Percentiles rank a stretch among this genome's conserved stretches.
These are phyloP conservation scores for Cladophialophora bantiana DNA, from an alignment of 2,329 filamentous ascomycete genomes.

Conservation along the genomic window DNA sequence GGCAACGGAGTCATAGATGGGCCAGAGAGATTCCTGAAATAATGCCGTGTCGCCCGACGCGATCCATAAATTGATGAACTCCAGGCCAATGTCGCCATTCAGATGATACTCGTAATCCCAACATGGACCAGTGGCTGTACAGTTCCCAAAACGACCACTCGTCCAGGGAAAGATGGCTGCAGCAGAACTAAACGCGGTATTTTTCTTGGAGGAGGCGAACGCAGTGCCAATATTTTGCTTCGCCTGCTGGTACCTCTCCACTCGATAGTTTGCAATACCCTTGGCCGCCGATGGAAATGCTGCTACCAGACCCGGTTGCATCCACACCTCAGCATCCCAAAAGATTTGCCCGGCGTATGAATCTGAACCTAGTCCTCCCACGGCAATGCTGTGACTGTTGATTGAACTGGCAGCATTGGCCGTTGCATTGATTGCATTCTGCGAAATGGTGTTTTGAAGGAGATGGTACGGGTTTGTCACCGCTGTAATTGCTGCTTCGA, in stretches of 20 bases:
- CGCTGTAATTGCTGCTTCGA: constrained; percentile 59
- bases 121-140: constrained; percentile 68
- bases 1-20: constrained; percentile 70
- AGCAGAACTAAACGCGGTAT: constrained; percentile 62
- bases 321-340: constrained; percentile 73
- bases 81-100: constrained; percentile 72
- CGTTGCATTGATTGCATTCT: constrained; percentile 58
- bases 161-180: constrained; percentile 74
- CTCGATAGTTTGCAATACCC: constrained; percentile 70
- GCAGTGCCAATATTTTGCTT: constrained; percentile 64
- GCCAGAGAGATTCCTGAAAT: constrained; percentile 64
- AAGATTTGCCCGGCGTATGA: constrained; percentile 72
- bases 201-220: constrained; percentile 65
- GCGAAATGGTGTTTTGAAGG: constrained; percentile 58
- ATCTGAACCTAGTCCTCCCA: constrained; percentile 72
- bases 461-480: constrained; percentile 58
- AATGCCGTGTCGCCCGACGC: constrained; percentile 64
- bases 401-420: constrained; percentile 56
- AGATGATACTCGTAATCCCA: constrained; percentile 77
- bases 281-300: constrained; percentile 68
- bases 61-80: constrained; percentile 67
- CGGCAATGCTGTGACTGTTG: constrained; percentile 69
- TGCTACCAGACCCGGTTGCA: constrained; percentile 70
- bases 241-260: constrained; percentile 66
- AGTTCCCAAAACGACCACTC: constrained; percentile 71